These are phyloP conservation scores for Scutellaria galericulata DNA, from an alignment of 257 asterid genomes.

Conservation along the genomic window DNA sequence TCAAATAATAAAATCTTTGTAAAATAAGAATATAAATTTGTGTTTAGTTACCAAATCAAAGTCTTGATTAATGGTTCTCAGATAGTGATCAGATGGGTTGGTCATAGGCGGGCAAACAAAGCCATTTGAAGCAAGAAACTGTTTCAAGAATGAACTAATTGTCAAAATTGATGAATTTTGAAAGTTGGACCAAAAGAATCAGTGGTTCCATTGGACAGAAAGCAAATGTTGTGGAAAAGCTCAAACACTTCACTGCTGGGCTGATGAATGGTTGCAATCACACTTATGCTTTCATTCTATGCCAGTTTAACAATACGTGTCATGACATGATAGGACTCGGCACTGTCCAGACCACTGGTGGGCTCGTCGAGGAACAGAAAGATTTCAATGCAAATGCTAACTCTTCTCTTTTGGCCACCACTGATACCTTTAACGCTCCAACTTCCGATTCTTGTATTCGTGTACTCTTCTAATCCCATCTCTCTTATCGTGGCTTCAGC, in stretches of 20 bases:
- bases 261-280: constrained; percentile 55
- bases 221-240: constrained; percentile 53
- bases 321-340: constrained; percentile 58
- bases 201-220: constrained; percentile 49
- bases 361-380: constrained; percentile 62
- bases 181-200: constrained; percentile 51
- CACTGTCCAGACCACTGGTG: constrained; percentile 61
- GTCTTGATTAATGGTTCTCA: constrained; percentile 54
- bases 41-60: constrained; percentile 34
- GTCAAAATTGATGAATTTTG: no score
- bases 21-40: no score
- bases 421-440: constrained; percentile 54
- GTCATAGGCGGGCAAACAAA: constrained; percentile 51
- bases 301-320: constrained; percentile 43
- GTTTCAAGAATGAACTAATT: background rate
- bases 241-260: constrained; percentile 56
- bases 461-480: constrained; percentile 53
- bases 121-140: constrained; percentile 53
- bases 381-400: constrained; percentile 54
- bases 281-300: constrained; percentile 39
- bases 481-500: constrained; percentile 50
- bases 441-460: constrained; percentile 52
- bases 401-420: constrained; percentile 60
- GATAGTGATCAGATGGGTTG: constrained; percentile 61
- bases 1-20: no score